Evolutionary conservation across 805 yeast genomes (phyloP).

Genomic region (Saccharomycopsis selenospora): DNA sequence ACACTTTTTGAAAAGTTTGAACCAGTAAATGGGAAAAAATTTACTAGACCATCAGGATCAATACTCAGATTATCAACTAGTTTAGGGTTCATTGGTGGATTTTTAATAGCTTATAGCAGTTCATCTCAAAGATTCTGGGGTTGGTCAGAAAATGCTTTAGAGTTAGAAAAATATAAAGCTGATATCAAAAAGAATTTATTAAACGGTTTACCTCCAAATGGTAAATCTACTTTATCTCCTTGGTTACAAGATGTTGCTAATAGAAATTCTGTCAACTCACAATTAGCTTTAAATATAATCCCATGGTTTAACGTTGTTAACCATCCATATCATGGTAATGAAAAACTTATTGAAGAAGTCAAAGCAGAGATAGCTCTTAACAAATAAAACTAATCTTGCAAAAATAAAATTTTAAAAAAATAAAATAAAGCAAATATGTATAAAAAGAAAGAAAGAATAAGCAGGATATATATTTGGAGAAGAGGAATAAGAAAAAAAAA

Average conservation of each 20-base stretch:
- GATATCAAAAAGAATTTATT: conserved; percentile 63
- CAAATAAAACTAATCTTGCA: too few relatives aligned
- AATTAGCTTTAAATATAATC: conserved; percentile 47
- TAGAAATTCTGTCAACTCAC: conserved; percentile 70
- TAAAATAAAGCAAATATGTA: too few relatives aligned
- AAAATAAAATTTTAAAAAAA: too few relatives aligned
- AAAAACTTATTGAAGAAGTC: conserved; percentile 40
- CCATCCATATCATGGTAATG: conserved; percentile 80
- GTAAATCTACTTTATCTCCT: conserved; percentile 54
- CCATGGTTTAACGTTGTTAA: conserved; percentile 80
- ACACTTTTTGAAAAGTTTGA: conserved; percentile 40
- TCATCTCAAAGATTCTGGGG: conserved; percentile 75
- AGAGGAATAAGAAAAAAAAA: too few relatives aligned
- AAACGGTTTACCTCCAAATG: conserved; percentile 60
- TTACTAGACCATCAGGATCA: conserved; percentile 45
- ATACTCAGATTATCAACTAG: conserved; percentile 52
- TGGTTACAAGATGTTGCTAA: conserved; percentile 69
- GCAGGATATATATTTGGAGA: too few relatives aligned
- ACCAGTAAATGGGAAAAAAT: conserved; percentile 39
- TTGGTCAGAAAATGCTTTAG: conserved; percentile 61
- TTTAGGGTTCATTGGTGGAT: conserved; percentile 68
- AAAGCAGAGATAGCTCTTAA: conserved; percentile 23
- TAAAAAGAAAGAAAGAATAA: too few relatives aligned
- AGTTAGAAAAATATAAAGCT: conserved; percentile 64
- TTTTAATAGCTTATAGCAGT: conserved; percentile 58